Percentiles rank a stretch among this genome's conserved stretches.
Conservation (phyloP, 345 rosid species). For the Conringia planisiliqua region DNA sequence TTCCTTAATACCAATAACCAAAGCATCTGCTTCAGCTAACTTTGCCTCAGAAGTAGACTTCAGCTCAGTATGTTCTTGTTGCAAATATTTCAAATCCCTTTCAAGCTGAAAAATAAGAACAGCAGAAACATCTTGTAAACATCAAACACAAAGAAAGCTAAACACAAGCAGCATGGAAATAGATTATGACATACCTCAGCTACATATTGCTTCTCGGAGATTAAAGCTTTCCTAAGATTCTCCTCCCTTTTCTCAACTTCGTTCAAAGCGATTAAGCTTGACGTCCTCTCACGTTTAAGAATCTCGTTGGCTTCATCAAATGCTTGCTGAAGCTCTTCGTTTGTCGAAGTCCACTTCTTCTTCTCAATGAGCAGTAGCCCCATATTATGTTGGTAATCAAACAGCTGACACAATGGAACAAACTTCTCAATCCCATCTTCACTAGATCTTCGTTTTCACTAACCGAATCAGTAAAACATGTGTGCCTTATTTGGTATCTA, state of each 20-base stretch:
- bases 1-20: constrained; percentile 55
- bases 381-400: constrained; percentile 86
- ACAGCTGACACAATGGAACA: constrained; percentile 43
- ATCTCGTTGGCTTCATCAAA: constrained; percentile 64
- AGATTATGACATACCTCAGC: constrained; percentile 49
- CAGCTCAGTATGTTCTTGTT: constrained; percentile 45
- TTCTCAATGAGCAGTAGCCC: constrained; percentile 89
- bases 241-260: constrained; percentile 72
- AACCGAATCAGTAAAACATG: background rate
- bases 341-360: constrained; percentile 53
- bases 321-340: constrained; percentile 52
- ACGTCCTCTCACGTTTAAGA: constrained; percentile 63
- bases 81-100: constrained; percentile 52
- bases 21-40: constrained; percentile 57
- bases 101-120: constrained; percentile 56
- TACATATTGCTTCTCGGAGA: constrained; percentile 54
- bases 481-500: background rate
- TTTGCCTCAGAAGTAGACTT: constrained; percentile 61
- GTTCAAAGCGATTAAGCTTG: constrained; percentile 55
- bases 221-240: constrained; percentile 59
- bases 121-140: background rate
- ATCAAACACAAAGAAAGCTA: background rate
- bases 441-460: too few relatives aligned
- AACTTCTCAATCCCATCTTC: background rate
- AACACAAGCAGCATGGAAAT: background rate